These are phyloP conservation scores for Plasmodium malariae DNA, from an alignment of 169 alveolate genomes.

Conservation along the genomic window DNA sequence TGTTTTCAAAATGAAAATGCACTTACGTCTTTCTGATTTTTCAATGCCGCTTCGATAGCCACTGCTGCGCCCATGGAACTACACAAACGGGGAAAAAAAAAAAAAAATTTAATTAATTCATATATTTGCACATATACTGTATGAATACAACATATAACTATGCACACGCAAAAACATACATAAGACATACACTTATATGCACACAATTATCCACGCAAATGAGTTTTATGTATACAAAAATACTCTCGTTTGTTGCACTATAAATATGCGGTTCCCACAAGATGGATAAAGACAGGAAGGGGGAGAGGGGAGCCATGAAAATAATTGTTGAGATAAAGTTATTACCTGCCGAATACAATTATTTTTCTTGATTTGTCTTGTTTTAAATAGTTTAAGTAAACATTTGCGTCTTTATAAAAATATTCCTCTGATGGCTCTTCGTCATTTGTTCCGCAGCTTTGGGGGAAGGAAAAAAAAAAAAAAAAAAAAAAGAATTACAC, in stretches of 20 bases:
- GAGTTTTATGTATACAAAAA: background rate
- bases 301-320: too few species aligned
- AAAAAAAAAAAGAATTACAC: background rate
- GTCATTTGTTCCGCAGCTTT: slow-evolving; percentile 28
- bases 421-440: slow-evolving; percentile 33
- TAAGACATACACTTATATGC: background rate
- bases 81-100: background rate
- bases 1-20: background rate
- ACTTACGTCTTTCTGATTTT: slow-evolving; percentile 28
- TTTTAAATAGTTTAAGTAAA: slow-evolving; percentile 29
- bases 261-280: too few species aligned
- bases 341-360: slow-evolving; percentile 53
- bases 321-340: too few species aligned
- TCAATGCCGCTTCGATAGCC: slow-evolving; percentile 51
- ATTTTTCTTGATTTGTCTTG: slow-evolving; percentile 2
- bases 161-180: background rate
- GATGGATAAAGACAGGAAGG: too few species aligned
- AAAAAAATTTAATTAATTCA: background rate
- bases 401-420: slow-evolving; percentile 38
- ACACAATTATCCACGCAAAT: background rate
- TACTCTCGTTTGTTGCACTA: too few species aligned
- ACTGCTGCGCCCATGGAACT: slow-evolving; percentile 74
- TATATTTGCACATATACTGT: background rate
- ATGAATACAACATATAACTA: background rate
- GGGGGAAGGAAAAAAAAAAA: background rate